Percentiles rank a stretch among this genome's conserved stretches.
phyloP scores from a whole-genome alignment of 164 flowering plant genomes.

The Sedum album region DNA sequence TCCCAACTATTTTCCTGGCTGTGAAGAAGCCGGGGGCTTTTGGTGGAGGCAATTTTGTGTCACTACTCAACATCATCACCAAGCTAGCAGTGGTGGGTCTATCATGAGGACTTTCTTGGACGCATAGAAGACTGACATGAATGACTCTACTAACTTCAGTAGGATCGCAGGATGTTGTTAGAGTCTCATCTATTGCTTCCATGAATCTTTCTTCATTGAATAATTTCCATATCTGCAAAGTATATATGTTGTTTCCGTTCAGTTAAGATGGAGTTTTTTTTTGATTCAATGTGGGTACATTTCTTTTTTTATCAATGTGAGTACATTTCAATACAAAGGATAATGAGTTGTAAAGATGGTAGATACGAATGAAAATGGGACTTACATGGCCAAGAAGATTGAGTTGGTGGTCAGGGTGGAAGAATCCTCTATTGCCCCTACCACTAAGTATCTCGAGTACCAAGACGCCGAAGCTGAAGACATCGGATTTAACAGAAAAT shows the following conservation, averaged over 20 bases:
- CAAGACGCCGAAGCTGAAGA: slow-evolving; percentile 1
- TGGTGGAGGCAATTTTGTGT: background rate
- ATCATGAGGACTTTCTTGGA: background rate
- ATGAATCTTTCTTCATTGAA: background rate
- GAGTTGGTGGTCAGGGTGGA: background rate
- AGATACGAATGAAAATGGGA: background rate
- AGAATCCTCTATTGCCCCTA: slow-evolving; percentile 1
- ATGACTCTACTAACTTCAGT: background rate
- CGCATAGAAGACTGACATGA: background rate
- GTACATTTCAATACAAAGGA: too few species aligned
- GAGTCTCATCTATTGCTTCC: background rate
- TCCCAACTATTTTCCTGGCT: background rate
- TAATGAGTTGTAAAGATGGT: background rate
- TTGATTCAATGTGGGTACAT: too few species aligned
- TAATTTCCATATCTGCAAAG: background rate
- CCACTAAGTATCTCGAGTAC: slow-evolving; percentile 5
- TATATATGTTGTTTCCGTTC: too few species aligned
- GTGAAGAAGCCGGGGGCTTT: background rate
- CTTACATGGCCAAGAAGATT: background rate
- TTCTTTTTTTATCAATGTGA: too few species aligned
- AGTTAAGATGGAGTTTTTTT: too few species aligned
- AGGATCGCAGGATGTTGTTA: background rate
- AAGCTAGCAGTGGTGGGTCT: background rate
- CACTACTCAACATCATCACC: background rate
- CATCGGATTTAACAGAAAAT: too few species aligned